phyloP scores from a whole-genome alignment of 306 rosid species.

The Crotalaria pallida region DNA sequence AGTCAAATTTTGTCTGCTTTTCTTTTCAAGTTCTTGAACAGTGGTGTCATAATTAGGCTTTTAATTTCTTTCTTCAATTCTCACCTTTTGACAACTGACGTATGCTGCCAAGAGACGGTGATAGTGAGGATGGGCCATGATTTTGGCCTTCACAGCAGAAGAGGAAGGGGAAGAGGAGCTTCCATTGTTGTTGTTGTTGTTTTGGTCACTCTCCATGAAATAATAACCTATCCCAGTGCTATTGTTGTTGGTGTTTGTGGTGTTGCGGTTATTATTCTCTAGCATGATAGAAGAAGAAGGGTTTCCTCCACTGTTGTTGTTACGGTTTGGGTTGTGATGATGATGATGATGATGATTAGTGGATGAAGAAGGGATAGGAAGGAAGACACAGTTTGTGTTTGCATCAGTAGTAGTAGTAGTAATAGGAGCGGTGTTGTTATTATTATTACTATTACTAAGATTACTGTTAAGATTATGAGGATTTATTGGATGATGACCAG shows the following conservation, averaged over 20 bases:
- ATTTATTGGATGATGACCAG: slow-evolving; percentile 34
- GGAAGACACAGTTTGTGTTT: slow-evolving; percentile 41
- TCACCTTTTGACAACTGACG: slow-evolving; percentile 90
- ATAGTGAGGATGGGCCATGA: slow-evolving; percentile 98
- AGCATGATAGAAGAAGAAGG: slow-evolving; percentile 38
- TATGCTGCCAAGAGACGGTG: slow-evolving; percentile 85
- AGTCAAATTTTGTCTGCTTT: neutral
- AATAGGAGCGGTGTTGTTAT: neutral
- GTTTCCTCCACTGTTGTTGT: slow-evolving; percentile 23
- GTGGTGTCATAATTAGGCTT: slow-evolving; percentile 3
- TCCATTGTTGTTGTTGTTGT: slow-evolving; percentile 26
- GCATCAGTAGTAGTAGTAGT: neutral
- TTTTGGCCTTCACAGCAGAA: slow-evolving; percentile 65
- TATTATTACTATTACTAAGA: neutral
- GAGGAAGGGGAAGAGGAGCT: slow-evolving; percentile 41
- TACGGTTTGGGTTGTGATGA: slow-evolving; percentile 24
- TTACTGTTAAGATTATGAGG: neutral
- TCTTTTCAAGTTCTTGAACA: too few relatives aligned
- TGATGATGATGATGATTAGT: slow-evolving; percentile 20
- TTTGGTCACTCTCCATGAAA: slow-evolving; percentile 55
- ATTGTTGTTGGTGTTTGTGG: slow-evolving; percentile 8
- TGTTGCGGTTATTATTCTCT: slow-evolving; percentile 17
- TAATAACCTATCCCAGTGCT: slow-evolving; percentile 38
- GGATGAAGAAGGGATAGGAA: slow-evolving; percentile 28
- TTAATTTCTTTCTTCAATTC: neutral